Evolutionary conservation across 1,284 basidiomycete species (phyloP).

Genomic region (Kalmanozyma brasiliensis): DNA sequence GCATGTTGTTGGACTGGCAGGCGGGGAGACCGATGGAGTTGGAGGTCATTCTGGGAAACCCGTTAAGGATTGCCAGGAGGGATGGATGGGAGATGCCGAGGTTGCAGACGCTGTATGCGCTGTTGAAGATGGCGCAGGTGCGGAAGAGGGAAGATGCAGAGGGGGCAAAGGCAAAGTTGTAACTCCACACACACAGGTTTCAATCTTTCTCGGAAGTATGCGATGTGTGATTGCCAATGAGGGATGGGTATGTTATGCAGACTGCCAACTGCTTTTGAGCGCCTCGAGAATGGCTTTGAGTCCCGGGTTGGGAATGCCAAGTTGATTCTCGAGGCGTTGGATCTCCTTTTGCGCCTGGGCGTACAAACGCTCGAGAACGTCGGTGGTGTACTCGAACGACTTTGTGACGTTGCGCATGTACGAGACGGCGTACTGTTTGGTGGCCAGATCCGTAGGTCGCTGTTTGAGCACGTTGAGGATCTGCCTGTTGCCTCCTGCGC

Average conservation of each 20-base stretch:
- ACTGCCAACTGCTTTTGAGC: slow-evolving; percentile 42
- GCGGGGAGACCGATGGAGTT: slow-evolving; percentile 68
- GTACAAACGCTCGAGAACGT: slow-evolving; percentile 55
- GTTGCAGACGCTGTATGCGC: slow-evolving; percentile 69
- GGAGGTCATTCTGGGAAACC: slow-evolving; percentile 68
- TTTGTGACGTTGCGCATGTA: slow-evolving; percentile 61
- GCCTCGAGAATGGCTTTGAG: slow-evolving; percentile 52
- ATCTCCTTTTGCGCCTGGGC: slow-evolving; percentile 52
- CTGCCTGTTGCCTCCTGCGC: slow-evolving; percentile 45
- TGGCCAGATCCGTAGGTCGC: slow-evolving; percentile 57
- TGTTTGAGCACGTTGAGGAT: slow-evolving; percentile 63
- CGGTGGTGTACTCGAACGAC: slow-evolving; percentile 62
- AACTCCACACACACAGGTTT: not conserved
- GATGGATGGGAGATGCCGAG: slow-evolving; percentile 69
- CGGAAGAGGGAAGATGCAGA: slow-evolving; percentile 40
- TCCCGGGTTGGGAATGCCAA: slow-evolving; percentile 37
- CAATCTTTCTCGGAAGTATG: no score
- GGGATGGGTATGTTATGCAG: slow-evolving; percentile 1
- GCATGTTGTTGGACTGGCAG: slow-evolving; percentile 70
- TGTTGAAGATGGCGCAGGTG: slow-evolving; percentile 68
- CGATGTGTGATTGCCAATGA: no score
- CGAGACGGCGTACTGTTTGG: slow-evolving; percentile 62
- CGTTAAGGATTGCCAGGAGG: slow-evolving; percentile 66
- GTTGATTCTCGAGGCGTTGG: slow-evolving; percentile 25
- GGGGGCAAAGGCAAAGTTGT: slow-evolving; percentile 19